Evolutionary conservation across 176 grass and related monocot species (phyloP).

Genomic region (Olyra latifolia): DNA sequence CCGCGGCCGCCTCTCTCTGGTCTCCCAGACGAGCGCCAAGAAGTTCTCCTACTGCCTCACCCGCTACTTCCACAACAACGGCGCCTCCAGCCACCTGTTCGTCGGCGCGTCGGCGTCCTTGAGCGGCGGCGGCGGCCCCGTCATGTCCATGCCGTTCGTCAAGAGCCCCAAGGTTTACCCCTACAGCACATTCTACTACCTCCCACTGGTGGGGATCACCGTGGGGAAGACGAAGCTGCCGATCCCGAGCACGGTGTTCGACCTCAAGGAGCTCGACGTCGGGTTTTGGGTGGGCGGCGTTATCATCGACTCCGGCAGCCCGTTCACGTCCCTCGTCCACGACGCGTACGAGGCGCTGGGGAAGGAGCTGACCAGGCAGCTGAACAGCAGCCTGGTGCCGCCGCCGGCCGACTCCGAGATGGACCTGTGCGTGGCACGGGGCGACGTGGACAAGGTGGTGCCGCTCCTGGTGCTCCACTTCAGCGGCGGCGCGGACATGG

Average conservation of each 20-base stretch:
- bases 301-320: conserved; percentile 20
- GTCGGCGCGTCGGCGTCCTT: conserved; percentile 19
- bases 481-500: too few relatives aligned
- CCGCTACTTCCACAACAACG: conserved; percentile 12
- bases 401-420: neutral
- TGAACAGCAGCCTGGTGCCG: conserved; percentile 1
- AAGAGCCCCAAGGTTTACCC: conserved; percentile 3
- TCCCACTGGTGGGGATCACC: conserved; percentile 4
- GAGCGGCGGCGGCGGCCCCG: neutral
- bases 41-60: conserved; percentile 44
- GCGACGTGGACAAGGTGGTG: neutral
- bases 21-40: conserved; percentile 1
- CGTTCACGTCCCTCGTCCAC: neutral
- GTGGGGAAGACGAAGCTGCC: conserved; percentile 9
- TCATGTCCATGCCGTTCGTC: conserved; percentile 7
- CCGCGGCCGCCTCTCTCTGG: conserved; percentile 15
- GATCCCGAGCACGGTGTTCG: neutral
- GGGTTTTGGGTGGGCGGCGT: neutral
- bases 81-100: conserved; percentile 26
- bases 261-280: neutral
- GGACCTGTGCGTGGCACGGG: neutral
- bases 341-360: neutral
- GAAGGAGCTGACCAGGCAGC: neutral
- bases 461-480: conserved; percentile 19
- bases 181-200: conserved; percentile 19